Percentiles rank a stretch among this genome's conserved stretches.
Conservation (phyloP, 2,329 filamentous ascomycete species). For the Pseudogymnoascus pannorum region DNA sequence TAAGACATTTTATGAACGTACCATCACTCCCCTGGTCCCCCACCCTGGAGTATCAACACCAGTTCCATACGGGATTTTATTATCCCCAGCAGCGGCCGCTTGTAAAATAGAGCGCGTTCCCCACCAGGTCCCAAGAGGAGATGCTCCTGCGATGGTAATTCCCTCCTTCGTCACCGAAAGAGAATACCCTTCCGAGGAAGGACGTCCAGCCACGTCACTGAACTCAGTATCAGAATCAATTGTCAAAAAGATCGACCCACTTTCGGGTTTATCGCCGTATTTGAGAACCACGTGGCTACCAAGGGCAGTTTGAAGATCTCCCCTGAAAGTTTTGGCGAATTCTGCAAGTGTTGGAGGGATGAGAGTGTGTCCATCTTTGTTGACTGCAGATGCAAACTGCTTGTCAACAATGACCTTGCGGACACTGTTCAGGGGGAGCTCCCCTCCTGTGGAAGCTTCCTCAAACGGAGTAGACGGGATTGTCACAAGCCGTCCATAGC, state of each 20-base stretch:
- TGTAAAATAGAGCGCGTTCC: constrained; percentile 49
- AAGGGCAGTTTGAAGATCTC: constrained; percentile 29
- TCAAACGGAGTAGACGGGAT: not conserved
- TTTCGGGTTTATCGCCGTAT: constrained; percentile 17
- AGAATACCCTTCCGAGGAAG: constrained; percentile 43
- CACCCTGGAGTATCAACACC: constrained; percentile 45
- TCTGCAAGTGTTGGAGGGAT: constrained; percentile 43
- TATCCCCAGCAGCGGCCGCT: constrained; percentile 36
- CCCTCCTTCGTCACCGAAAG: constrained; percentile 35
- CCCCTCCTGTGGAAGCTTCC: not conserved
- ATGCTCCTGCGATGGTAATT: constrained; percentile 43
- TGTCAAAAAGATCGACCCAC: constrained; percentile 38
- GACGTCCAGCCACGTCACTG: constrained; percentile 38
- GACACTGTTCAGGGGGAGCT: not conserved
- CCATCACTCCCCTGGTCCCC: constrained; percentile 40
- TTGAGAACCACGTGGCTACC: constrained; percentile 27
- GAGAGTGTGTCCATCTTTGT: constrained; percentile 41
- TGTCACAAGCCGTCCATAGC: not conserved
- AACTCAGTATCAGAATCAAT: constrained; percentile 35
- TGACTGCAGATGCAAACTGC: constrained; percentile 33
- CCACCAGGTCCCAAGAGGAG: constrained; percentile 51
- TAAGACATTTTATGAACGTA: constrained; percentile 14
- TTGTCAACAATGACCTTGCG: constrained; percentile 37
- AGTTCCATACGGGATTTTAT: constrained; percentile 35
- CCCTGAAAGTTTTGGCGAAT: constrained; percentile 41